Base-by-base conservation (phyloP, 2,329 filamentous ascomycete genomes). In the Aspergillus piperis region DNA sequence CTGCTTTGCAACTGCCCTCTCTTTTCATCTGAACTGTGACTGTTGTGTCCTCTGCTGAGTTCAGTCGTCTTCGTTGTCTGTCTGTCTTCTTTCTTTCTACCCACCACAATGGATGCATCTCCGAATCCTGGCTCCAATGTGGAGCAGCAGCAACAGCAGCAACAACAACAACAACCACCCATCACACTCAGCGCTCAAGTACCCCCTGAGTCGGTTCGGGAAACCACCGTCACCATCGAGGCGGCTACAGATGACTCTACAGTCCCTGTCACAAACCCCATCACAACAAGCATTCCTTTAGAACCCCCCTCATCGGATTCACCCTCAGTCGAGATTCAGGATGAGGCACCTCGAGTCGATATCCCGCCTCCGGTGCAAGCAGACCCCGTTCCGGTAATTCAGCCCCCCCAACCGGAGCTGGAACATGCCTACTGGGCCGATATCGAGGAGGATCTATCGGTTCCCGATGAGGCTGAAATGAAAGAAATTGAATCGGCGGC, bases 391-490 rank as follows among this genome's bases (percentile, higher is more conserved):
- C 42, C 66, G 38, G 63, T 64, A n/a, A 61, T 66, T 21, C 64
- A 70, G 25, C 61, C 62, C 4, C 61, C 68, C 19, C 60, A 65
- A 1, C 59, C 66, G n/a, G 67, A 69, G 30, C 52, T 70, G 3
- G 77, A 79, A 54, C 70, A 74, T 66, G 75, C 79, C 27, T 78
- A 79, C 55, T 86, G 84, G 83, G 81, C 81, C 11, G 80, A 82
- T 4, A 79, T 85, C 50, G 77, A 80, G 52, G 85, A 88, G 70
- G 86, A 88, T 66, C 79, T 73, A 6, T 83, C 83, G 0, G 70
- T 73, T 2, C 84, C 86, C 6, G 81, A 83, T 58, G 83, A 85
- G 65, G 80, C 80, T 8, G 86, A 88, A 74, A 67, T 87, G 65
- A 83, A 82, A 66, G 83, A 84, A 65, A 86, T 88, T 32, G 81